phyloP scores from a whole-genome alignment of 495 filamentous ascomycete genomes.

The Penicillium crystallinum region DNA sequence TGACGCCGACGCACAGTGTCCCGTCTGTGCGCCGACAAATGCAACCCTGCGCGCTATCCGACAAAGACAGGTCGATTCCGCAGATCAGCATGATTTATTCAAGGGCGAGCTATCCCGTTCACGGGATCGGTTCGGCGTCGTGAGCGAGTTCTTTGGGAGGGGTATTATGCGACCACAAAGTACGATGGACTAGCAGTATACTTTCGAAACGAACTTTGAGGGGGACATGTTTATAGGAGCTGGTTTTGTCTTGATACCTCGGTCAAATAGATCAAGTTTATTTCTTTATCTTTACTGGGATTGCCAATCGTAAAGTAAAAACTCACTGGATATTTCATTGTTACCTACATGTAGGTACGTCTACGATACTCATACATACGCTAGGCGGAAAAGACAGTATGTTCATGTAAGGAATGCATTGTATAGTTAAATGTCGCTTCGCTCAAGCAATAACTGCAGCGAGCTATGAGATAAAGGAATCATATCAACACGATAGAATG shows the following conservation, averaged over 20 bases:
- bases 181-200: conserved; percentile 30
- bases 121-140: conserved; percentile 77
- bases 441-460: conserved; percentile 7
- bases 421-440: conserved; percentile 10
- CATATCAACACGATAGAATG: conserved; percentile 2
- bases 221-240: neutral
- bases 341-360: too few relatives aligned
- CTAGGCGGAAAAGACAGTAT: neutral
- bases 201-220: conserved; percentile 4
- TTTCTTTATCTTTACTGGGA: neutral
- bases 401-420: conserved; percentile 11
- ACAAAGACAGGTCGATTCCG: conserved; percentile 79
- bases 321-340: too few relatives aligned
- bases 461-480: neutral
- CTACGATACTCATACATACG: too few relatives aligned
- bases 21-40: conserved; percentile 75
- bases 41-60: conserved; percentile 81
- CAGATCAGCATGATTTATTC: conserved; percentile 88
- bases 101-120: conserved; percentile 71
- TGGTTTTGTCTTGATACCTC: conserved; percentile 11
- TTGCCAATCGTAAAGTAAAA: too few relatives aligned
- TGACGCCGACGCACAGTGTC: conserved; percentile 72
- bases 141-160: conserved; percentile 90
- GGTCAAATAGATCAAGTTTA: conserved; percentile 6
- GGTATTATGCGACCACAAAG: conserved; percentile 69